Evolutionary conservation across 495 filamentous ascomycete genomes (phyloP).

Genomic region (Penicillium waksmanii): DNA sequence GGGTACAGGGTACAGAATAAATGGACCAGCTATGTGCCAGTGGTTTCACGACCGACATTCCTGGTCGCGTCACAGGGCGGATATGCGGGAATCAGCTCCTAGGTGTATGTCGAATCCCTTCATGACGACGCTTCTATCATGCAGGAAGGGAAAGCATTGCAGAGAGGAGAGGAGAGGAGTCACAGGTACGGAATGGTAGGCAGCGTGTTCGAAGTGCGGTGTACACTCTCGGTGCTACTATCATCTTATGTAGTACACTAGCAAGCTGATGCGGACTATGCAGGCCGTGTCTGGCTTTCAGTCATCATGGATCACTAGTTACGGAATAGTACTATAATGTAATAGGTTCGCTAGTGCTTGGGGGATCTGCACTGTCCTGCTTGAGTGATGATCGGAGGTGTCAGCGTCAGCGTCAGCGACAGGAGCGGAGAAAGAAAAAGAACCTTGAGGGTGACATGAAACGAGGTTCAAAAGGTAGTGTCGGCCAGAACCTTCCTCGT

Average conservation of each 20-base stretch:
- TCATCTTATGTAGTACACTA: neutral
- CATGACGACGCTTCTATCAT: constrained; percentile 4
- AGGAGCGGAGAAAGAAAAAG: neutral
- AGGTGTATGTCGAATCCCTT: constrained; percentile 26
- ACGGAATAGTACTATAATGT: no score
- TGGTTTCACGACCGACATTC: constrained; percentile 13
- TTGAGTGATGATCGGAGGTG: neutral
- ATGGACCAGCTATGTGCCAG: neutral
- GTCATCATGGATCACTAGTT: neutral
- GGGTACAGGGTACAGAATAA: neutral
- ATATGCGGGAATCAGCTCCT: constrained; percentile 6
- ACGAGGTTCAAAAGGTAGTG: neutral
- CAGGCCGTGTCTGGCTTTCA: neutral
- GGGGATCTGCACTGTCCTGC: constrained; percentile 1
- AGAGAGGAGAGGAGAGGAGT: no score
- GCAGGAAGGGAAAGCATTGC: neutral
- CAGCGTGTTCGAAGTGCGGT: no score
- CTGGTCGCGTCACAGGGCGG: constrained; percentile 16
- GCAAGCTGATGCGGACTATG: neutral
- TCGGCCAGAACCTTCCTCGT: neutral
- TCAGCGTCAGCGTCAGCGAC: neutral
- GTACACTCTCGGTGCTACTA: neutral
- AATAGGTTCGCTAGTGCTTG: neutral
- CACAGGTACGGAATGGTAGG: no score
- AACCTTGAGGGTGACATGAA: neutral